Percentiles rank a stretch among this genome's conserved stretches.
These are phyloP conservation scores for Incumbomyces delicatus DNA, from an alignment of 2,329 filamentous ascomycete genomes.

Conservation along the genomic window DNA sequence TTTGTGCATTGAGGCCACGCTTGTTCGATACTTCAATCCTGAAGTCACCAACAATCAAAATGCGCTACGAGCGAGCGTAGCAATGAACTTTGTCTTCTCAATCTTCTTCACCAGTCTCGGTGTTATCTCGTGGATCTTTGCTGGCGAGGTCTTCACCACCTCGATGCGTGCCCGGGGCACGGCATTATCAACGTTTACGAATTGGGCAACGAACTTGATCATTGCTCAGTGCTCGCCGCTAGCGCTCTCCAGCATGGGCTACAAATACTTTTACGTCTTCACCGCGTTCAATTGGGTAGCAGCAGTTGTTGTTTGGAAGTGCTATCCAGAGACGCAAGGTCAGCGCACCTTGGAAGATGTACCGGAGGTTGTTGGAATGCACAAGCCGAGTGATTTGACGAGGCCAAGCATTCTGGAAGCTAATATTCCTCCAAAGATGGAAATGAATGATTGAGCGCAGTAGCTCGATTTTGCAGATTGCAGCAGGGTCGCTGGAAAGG, in stretches of 20 bases:
- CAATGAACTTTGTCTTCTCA: constrained; percentile 40
- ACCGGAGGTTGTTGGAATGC: constrained; percentile 23
- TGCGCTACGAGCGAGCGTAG: constrained; percentile 35
- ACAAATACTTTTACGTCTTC: constrained; percentile 43
- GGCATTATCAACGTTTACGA: constrained; percentile 36
- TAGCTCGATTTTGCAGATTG: no score
- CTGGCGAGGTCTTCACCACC: constrained; percentile 38
- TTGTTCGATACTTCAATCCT: constrained; percentile 29
- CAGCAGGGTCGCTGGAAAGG: no score
- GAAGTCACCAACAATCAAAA: constrained; percentile 23
- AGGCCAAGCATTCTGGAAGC: not conserved
- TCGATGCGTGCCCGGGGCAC: constrained; percentile 34
- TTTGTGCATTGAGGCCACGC: constrained; percentile 32
- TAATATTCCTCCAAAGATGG: not conserved
- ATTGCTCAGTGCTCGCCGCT: constrained; percentile 42
- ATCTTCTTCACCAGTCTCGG: constrained; percentile 37
- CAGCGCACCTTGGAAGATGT: constrained; percentile 26
- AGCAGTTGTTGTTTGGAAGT: constrained; percentile 27
- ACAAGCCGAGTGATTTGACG: constrained; percentile 1
- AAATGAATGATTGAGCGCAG: no score
- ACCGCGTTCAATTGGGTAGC: constrained; percentile 40
- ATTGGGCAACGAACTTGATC: constrained; percentile 38
- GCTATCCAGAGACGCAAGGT: constrained; percentile 25
- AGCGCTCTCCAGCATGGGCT: constrained; percentile 34
- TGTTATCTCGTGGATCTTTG: constrained; percentile 40